Evolutionary conservation across 345 rosid genomes (phyloP).

Genomic region (Balakata baccata): DNA sequence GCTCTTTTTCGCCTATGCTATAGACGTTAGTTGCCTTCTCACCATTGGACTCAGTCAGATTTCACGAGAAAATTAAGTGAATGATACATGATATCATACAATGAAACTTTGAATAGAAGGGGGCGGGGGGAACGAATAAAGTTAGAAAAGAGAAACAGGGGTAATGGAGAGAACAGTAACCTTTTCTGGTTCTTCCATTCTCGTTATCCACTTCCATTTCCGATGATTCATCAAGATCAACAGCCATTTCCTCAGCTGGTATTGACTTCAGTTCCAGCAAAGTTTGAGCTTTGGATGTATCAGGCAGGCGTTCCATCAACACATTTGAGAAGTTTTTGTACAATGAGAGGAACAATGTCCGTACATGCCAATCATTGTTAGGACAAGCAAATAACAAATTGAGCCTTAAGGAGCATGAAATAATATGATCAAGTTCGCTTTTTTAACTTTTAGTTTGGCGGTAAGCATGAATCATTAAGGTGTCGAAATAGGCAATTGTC

Average conservation of each 20-base stretch:
- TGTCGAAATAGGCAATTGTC: not conserved
- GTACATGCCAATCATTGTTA: slow-evolving; percentile 21
- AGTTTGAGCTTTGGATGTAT: slow-evolving; percentile 56
- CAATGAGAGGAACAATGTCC: slow-evolving; percentile 65
- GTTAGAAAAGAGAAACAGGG: not conserved
- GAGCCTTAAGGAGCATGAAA: not conserved
- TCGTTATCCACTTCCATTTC: slow-evolving; percentile 83
- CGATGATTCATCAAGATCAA: slow-evolving; percentile 49
- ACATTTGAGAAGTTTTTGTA: slow-evolving; percentile 65
- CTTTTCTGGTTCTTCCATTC: slow-evolving; percentile 53
- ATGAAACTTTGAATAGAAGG: not conserved
- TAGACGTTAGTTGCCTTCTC: slow-evolving; percentile 31
- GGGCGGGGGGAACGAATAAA: not conserved
- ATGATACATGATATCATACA: not conserved
- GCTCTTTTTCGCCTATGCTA: slow-evolving; percentile 72
- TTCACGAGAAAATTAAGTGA: slow-evolving; percentile 7
- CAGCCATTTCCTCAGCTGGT: slow-evolving; percentile 49
- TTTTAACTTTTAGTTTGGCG: not conserved
- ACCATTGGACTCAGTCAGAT: slow-evolving; percentile 48
- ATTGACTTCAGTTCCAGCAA: slow-evolving; percentile 55
- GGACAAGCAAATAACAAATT: slow-evolving; percentile 3
- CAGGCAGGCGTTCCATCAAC: slow-evolving; percentile 76
- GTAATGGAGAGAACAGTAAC: slow-evolving; percentile 5
- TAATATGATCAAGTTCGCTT: not conserved
- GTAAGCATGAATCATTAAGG: too few relatives aligned